These are phyloP conservation scores for Trifolium fragiferum DNA, from an alignment of 306 rosid genomes.

Conservation along the genomic window DNA sequence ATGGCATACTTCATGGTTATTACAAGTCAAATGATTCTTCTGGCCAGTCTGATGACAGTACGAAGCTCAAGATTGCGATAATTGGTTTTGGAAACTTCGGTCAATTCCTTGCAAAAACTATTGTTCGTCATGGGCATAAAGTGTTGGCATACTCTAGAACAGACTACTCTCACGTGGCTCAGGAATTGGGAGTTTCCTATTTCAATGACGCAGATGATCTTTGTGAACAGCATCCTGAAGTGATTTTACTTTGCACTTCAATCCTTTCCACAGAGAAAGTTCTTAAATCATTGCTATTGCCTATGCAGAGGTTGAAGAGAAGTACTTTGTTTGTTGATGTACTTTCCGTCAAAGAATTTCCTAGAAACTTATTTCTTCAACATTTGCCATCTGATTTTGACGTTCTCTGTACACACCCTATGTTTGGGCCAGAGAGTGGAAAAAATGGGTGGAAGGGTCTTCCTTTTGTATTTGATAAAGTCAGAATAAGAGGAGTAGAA, in stretches of 20 bases:
- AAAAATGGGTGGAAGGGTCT: constrained; percentile 80
- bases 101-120: constrained; percentile 81
- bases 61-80: constrained; percentile 74
- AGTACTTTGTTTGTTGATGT: constrained; percentile 91
- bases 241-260: constrained; percentile 82
- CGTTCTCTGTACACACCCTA: constrained; percentile 89
- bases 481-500: constrained; percentile 62
- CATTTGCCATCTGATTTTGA: constrained; percentile 68
- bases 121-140: constrained; percentile 70
- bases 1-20: constrained; percentile 30
- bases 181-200: constrained; percentile 63
- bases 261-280: constrained; percentile 84
- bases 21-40: constrained; percentile 36
- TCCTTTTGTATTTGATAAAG: constrained; percentile 77
- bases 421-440: constrained; percentile 98
- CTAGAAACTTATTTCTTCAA: constrained; percentile 75
- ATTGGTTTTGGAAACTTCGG: constrained; percentile 94
- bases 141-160: constrained; percentile 82
- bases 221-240: constrained; percentile 94
- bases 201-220: constrained; percentile 73
- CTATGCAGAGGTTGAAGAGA: constrained; percentile 78
- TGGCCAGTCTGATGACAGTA: constrained; percentile 40
- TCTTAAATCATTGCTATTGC: constrained; percentile 76
- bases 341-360: constrained; percentile 90
- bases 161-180: constrained; percentile 71